Evolutionary conservation across 164 flowering plant species (phyloP).

Genomic region (Macadamia tetraphylla): DNA sequence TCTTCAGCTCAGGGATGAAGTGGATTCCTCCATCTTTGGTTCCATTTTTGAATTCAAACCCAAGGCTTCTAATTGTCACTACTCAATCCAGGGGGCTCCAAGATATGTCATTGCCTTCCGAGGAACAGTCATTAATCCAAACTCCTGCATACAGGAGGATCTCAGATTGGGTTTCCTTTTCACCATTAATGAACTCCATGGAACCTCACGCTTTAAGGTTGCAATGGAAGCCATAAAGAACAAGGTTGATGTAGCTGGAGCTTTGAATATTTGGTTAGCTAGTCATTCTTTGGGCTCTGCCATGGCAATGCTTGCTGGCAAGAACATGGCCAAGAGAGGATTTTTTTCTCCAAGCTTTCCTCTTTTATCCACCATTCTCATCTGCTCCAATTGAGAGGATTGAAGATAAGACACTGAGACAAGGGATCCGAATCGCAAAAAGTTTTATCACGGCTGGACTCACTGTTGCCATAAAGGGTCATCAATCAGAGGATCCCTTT

Average conservation of each 20-base stretch:
- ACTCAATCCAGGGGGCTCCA: conserved; percentile 27
- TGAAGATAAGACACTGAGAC: conserved; percentile 47
- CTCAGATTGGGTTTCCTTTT: no score
- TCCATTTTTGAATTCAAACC: conserved; percentile 53
- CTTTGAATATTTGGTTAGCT: conserved; percentile 26
- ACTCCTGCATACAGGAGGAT: no score
- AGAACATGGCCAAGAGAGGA: conserved; percentile 67
- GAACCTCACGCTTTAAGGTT: conserved; percentile 43
- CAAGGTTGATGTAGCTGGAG: conserved; percentile 44
- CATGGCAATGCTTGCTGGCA: conserved; percentile 71
- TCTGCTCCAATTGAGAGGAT: conserved; percentile 75
- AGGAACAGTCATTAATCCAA: conserved; percentile 27
- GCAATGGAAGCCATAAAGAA: conserved; percentile 65
- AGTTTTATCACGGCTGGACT: conserved; percentile 74
- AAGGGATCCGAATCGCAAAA: conserved; percentile 53
- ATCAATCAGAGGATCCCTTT: not conserved
- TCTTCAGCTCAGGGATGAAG: conserved; percentile 40
- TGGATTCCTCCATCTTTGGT: conserved; percentile 67
- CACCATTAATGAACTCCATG: no score
- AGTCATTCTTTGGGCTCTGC: no score
- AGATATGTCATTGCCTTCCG: conserved; percentile 73
- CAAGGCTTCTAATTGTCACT: conserved; percentile 11
- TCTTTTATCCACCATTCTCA: conserved; percentile 81
- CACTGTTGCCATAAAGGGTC: conserved; percentile 34
- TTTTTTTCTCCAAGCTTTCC: conserved; percentile 50